A percentile compares a stretch with the other conserved stretches of the same genome.
These are phyloP conservation scores for Penstemon barbatus DNA, from an alignment of 257 asterid species.

Conservation along the genomic window DNA sequence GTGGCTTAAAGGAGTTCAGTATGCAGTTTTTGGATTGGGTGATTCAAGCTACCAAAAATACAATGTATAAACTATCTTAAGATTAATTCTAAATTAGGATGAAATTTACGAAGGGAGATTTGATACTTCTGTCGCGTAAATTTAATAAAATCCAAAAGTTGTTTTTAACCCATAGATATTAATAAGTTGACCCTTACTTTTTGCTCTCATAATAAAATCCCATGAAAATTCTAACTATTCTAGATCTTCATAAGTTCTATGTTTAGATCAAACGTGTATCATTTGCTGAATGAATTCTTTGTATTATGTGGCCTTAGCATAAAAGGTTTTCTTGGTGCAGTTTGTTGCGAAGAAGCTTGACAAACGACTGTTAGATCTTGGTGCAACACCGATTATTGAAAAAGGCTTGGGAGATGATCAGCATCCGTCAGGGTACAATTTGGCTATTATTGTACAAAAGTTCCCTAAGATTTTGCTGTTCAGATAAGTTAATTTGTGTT, in stretches of 20 bases:
- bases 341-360: constrained; percentile 98
- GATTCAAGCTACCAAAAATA: constrained; percentile 98
- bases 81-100: constrained; percentile 13
- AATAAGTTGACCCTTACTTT: neutral
- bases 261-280: constrained; percentile 10
- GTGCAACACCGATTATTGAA: constrained; percentile 66
- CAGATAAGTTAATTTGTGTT: neutral
- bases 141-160: neutral
- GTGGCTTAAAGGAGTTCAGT: constrained; percentile 85
- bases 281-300: neutral
- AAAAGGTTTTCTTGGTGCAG: constrained; percentile 46
- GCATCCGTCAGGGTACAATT: constrained; percentile 85
- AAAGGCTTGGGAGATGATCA: constrained; percentile 99
- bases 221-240: neutral
- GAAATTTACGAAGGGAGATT: neutral
- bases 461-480: constrained; percentile 7
- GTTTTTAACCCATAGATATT: constrained; percentile 15
- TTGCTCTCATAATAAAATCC: neutral
- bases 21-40: constrained; percentile 96
- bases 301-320: constrained; percentile 18
- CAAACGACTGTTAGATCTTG: constrained; percentile 80
- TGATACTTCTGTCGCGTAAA: neutral
- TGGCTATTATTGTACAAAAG: constrained; percentile 10
- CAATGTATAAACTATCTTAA: constrained; percentile 56
- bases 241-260: constrained; percentile 1